A percentile compares a stretch with the other conserved stretches of the same genome.
Conservation (phyloP, 331 rosid genomes). For the Spiraea crenata region DNA sequence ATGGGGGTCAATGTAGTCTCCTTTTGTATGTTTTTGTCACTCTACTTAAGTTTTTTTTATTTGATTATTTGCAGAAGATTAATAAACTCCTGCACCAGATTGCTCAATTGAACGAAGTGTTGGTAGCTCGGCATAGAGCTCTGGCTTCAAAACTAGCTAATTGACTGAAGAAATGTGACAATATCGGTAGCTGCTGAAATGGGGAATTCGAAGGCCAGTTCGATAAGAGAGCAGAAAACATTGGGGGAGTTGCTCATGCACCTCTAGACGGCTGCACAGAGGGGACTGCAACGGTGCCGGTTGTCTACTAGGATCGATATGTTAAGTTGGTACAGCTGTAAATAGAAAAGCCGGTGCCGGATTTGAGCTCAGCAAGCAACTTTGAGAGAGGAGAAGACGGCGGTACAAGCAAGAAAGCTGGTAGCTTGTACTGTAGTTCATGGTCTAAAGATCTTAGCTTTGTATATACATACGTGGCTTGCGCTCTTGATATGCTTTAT, state of each 20-base stretch:
- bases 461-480: background rate
- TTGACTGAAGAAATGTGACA: background rate
- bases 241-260: background rate
- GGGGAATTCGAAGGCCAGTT: background rate
- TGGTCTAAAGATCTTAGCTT: background rate
- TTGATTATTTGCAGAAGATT: conserved; percentile 31
- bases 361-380: background rate
- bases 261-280: background rate
- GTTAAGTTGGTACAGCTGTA: background rate
- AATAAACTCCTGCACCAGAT: conserved; percentile 32
- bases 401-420: background rate
- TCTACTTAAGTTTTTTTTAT: background rate
- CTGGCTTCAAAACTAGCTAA: conserved; percentile 17
- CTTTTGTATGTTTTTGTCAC: background rate
- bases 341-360: background rate
- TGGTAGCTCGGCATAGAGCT: conserved; percentile 28
- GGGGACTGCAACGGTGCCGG: too few relatives aligned
- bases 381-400: background rate
- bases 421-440: background rate
- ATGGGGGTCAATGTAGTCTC: background rate
- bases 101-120: conserved; percentile 30
- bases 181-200: background rate
- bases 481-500: background rate
- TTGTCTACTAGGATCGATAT: background rate
- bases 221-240: background rate